These are phyloP conservation scores for Penicillium occitanis DNA, from an alignment of 2,329 filamentous ascomycete genomes.

Conservation along the genomic window DNA sequence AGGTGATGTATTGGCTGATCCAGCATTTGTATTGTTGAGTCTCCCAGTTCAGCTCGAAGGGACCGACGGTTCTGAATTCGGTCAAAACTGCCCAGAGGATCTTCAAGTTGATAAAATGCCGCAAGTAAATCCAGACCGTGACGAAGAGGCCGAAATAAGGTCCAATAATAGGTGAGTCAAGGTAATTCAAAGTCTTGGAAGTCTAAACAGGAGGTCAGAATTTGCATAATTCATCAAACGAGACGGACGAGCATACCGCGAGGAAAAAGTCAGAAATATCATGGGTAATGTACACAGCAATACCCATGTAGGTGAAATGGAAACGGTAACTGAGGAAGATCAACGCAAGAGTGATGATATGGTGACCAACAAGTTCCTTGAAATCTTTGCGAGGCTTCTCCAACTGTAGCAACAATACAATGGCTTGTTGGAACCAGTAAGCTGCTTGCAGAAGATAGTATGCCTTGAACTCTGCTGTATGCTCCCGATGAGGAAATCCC, in stretches of 20 bases:
- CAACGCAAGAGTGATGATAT: conserved; percentile 81
- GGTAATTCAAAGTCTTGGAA: conserved; percentile 88
- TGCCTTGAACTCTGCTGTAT: conserved; percentile 81
- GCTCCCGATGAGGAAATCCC: conserved; percentile 76
- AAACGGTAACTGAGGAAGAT: conserved; percentile 89
- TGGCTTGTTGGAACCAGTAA: conserved; percentile 93
- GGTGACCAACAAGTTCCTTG: conserved; percentile 86
- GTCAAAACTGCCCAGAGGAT: conserved; percentile 50
- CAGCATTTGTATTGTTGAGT: conserved; percentile 51
- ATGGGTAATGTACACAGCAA: conserved; percentile 91
- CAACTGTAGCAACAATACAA: conserved; percentile 80
- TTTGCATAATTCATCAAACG: background rate
- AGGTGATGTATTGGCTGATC: conserved; percentile 50
- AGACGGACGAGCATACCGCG: conserved; percentile 60
- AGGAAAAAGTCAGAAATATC: conserved; percentile 96
- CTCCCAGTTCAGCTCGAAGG: conserved; percentile 51
- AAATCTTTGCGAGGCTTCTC: conserved; percentile 96
- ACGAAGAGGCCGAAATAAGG: conserved; percentile 87
- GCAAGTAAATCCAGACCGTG: conserved; percentile 80
- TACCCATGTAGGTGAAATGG: conserved; percentile 93
- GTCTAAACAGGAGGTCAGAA: conserved; percentile 54
- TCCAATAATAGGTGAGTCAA: conserved; percentile 73
- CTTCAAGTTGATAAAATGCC: conserved; percentile 64
- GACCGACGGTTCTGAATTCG: conserved; percentile 49
- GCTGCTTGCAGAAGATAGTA: conserved; percentile 94